Conservation (phyloP, 257 asterid genomes). For the Fraxinus cuspidata region DNA sequence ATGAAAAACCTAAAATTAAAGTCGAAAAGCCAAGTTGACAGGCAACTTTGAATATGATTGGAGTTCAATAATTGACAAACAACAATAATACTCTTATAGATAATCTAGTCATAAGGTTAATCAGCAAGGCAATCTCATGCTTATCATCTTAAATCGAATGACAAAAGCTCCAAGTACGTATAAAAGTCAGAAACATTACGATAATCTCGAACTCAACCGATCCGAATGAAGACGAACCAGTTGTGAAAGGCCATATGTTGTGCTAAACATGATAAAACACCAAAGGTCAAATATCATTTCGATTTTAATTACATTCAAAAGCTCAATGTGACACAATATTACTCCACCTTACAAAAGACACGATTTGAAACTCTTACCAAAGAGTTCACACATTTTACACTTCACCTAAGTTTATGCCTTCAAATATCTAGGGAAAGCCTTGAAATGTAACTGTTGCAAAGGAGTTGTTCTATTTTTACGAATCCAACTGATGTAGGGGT, state of each 20-base stretch:
- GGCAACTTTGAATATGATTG: not conserved
- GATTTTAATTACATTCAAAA: not conserved
- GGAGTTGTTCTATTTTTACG: too few relatives aligned
- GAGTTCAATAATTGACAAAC: not conserved
- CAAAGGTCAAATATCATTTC: not conserved
- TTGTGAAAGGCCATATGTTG: not conserved
- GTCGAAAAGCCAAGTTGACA: not conserved
- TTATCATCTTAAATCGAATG: not conserved
- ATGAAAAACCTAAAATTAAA: not conserved
- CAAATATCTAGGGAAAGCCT: too few relatives aligned
- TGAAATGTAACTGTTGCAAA: too few relatives aligned
- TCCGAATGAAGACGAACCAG: not conserved
- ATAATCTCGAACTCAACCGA: not conserved
- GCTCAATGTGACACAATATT: not conserved
- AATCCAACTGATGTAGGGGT: too few relatives aligned
- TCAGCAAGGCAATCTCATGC: not conserved
- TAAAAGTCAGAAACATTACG: too few relatives aligned
- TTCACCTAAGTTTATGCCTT: too few relatives aligned
- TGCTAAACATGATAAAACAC: not conserved
- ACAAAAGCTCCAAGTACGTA: not conserved
- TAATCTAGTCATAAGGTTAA: not conserved
- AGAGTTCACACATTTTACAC: too few relatives aligned
- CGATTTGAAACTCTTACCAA: not conserved
- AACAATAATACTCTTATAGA: not conserved
- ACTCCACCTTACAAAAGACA: not conserved